Conservation (phyloP, 176 grass and related monocot genomes). For the Triticum aestivum region DNA sequence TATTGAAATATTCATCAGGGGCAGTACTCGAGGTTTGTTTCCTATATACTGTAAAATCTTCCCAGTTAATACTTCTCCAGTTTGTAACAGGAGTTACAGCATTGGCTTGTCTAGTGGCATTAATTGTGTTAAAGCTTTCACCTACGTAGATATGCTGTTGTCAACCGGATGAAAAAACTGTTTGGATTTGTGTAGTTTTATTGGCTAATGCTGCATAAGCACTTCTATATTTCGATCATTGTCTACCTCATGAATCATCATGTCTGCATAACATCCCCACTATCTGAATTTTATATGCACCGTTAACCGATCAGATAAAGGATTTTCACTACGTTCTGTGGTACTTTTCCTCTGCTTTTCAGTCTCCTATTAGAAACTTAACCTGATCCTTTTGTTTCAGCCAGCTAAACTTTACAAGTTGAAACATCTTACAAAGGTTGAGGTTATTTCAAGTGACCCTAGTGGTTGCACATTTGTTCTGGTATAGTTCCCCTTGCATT, state of each 20-base stretch:
- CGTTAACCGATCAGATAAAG: neutral
- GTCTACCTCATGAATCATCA: slow-evolving; percentile 6
- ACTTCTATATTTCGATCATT: slow-evolving; percentile 39
- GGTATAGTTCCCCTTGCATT: slow-evolving; percentile 47
- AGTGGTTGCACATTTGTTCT: slow-evolving; percentile 98
- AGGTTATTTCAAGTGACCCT: slow-evolving; percentile 94
- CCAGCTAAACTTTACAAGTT: slow-evolving; percentile 94
- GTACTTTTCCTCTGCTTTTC: neutral
- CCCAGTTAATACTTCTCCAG: slow-evolving; percentile 8
- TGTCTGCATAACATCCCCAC: slow-evolving; percentile 1
- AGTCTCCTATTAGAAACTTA: slow-evolving; percentile 21
- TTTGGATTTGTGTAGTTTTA: slow-evolving; percentile 26
- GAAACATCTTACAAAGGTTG: slow-evolving; percentile 96
- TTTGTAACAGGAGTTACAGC: neutral
- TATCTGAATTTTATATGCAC: slow-evolving; percentile 6
- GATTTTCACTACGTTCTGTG: neutral
- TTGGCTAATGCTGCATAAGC: slow-evolving; percentile 1
- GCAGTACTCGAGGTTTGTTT: slow-evolving; percentile 93
- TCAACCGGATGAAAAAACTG: slow-evolving; percentile 1
- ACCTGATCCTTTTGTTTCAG: slow-evolving; percentile 39
- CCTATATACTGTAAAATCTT: slow-evolving; percentile 24
- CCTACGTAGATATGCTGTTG: neutral
- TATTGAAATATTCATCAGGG: slow-evolving; percentile 96
- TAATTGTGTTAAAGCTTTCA: slow-evolving; percentile 28
- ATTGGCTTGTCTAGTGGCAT: slow-evolving; percentile 5